phyloP scores from a whole-genome alignment of 179 eudicot species.

The Amaranthus tricolor region DNA sequence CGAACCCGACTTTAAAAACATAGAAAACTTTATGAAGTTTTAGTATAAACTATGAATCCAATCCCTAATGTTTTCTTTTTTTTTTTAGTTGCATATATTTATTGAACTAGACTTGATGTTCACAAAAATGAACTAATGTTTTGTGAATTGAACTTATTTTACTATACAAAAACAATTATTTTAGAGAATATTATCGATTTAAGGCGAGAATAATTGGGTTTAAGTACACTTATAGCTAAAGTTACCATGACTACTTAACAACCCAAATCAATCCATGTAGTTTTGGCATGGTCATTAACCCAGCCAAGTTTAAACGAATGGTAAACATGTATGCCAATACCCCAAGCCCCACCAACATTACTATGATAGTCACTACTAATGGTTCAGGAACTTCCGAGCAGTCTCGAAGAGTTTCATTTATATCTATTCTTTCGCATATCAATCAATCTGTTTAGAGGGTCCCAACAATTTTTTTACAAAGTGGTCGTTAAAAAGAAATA shows the following conservation, averaged over 20 bases:
- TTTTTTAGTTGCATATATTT: too few species aligned
- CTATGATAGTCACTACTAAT: background rate
- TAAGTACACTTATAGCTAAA: background rate
- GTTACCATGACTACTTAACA: background rate
- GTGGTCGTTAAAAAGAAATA: background rate
- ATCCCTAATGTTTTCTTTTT: too few species aligned
- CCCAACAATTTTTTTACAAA: background rate
- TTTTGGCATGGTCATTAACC: background rate
- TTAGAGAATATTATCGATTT: too few species aligned
- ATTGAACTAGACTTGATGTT: too few species aligned
- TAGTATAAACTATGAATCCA: too few species aligned
- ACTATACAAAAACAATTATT: too few species aligned
- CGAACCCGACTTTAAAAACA: too few species aligned
- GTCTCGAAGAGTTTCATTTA: background rate
- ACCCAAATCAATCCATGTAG: background rate
- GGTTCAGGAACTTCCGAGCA: background rate
- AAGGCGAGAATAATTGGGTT: too few species aligned
- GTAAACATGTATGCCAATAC: background rate
- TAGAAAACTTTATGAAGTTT: too few species aligned
- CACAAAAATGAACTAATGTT: too few species aligned
- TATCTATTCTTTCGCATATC: background rate
- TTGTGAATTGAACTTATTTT: too few species aligned
- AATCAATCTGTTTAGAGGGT: background rate
- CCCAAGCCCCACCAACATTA: background rate
- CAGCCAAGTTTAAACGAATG: background rate